Evolutionary conservation across 176 grass and related monocot species (phyloP).

Genomic region (Olyra latifolia): DNA sequence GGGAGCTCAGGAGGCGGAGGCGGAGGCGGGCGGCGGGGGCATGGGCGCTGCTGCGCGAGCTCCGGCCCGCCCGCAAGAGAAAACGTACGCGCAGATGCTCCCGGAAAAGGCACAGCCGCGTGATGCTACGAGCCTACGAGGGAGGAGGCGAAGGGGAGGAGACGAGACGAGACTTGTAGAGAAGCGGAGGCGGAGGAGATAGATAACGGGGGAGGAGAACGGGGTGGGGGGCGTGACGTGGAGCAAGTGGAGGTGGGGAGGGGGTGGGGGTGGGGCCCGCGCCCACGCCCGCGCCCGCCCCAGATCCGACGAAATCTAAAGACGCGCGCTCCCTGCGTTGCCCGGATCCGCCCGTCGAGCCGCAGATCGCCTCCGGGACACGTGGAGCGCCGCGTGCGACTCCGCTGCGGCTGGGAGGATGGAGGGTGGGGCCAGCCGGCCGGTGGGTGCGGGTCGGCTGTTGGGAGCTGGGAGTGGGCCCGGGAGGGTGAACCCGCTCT

Average conservation of each 20-base stretch:
- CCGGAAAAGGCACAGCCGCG: not conserved
- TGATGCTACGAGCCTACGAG: conserved; percentile 22
- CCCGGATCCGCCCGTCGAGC: conserved; percentile 23
- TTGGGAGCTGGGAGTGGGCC: not conserved
- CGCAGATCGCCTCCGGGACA: conserved; percentile 39
- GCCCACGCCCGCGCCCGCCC: not conserved
- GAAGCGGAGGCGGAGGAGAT: conserved; percentile 5
- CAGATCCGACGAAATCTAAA: conserved; percentile 73
- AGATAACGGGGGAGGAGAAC: conserved; percentile 15
- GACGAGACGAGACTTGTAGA: not conserved
- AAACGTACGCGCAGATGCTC: not conserved
- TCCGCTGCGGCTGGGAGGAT: not conserved
- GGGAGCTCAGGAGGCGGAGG: not conserved
- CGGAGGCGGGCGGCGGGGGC: not conserved
- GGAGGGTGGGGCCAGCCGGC: not conserved
- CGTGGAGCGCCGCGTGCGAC: conserved; percentile 17
- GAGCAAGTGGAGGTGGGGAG: conserved; percentile 68
- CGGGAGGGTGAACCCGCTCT: not conserved
- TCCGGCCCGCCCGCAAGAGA: not conserved
- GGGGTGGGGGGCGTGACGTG: conserved; percentile 48
- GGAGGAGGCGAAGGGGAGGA: not conserved
- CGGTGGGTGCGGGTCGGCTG: not conserved
- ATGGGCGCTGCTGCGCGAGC: conserved; percentile 9
- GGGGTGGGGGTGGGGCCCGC: conserved; percentile 21
- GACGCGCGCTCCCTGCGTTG: conserved; percentile 46